phyloP scores from a whole-genome alignment of 2,329 filamentous ascomycete genomes.

The Fusarium metavorans region DNA sequence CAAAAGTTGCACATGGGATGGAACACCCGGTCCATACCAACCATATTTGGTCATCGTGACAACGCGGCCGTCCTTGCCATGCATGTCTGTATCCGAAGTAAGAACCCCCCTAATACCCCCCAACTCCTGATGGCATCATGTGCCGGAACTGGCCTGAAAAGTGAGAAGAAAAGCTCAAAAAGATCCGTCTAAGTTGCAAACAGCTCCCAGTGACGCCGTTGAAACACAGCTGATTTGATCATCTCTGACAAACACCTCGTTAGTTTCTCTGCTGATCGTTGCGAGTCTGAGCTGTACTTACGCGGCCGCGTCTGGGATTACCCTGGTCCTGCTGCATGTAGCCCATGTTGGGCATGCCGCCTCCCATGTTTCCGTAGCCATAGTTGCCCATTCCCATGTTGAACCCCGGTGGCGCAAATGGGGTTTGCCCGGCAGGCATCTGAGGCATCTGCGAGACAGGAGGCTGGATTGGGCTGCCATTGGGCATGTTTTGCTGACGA shows the following conservation, averaged over 20 bases:
- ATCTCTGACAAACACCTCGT: slow-evolving; percentile 44
- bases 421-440: slow-evolving; percentile 57
- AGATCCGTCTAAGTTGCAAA: slow-evolving; percentile 33
- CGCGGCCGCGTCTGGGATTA: slow-evolving; percentile 69
- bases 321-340: slow-evolving; percentile 67
- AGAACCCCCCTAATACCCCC: slow-evolving; percentile 27
- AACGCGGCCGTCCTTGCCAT: slow-evolving; percentile 28
- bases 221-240: slow-evolving; percentile 32
- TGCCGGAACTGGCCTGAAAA: slow-evolving; percentile 36
- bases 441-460: slow-evolving; percentile 58
- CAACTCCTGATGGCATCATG: slow-evolving; percentile 41
- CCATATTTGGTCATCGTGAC: slow-evolving; percentile 24
- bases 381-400: slow-evolving; percentile 60
- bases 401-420: slow-evolving; percentile 64
- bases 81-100: slow-evolving; percentile 32
- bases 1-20: slow-evolving; percentile 34
- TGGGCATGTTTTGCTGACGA: slow-evolving; percentile 63
- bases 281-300: slow-evolving; percentile 53
- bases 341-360: slow-evolving; percentile 61
- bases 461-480: slow-evolving; percentile 64
- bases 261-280: slow-evolving; percentile 38
- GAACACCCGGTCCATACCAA: slow-evolving; percentile 15
- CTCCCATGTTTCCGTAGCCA: slow-evolving; percentile 58
- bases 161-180: slow-evolving; percentile 32
- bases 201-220: slow-evolving; percentile 15